phyloP scores from a whole-genome alignment of 768 basidiomycete species.

The Podaxis sp. region DNA sequence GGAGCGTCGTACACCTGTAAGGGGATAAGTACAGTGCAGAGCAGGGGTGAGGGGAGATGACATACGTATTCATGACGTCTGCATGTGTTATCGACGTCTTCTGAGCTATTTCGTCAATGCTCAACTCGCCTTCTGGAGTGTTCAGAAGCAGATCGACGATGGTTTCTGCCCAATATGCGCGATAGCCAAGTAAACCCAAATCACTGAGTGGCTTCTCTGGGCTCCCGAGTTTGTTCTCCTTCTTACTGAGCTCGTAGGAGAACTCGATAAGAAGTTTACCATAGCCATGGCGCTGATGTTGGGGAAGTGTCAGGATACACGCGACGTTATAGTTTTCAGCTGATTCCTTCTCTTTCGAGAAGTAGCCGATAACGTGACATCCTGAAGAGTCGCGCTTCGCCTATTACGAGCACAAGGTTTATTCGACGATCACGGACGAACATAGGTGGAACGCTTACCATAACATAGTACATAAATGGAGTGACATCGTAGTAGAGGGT shows the following conservation, averaged over 20 bases:
- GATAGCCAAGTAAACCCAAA: slow-evolving; percentile 87
- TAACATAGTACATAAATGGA: slow-evolving; percentile 99
- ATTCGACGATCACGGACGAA: slow-evolving; percentile 5
- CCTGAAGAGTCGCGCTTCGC: slow-evolving; percentile 84
- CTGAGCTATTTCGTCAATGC: slow-evolving; percentile 96
- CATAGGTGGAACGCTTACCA: slow-evolving; percentile 53
- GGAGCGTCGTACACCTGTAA: slow-evolving; percentile 86
- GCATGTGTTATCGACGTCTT: slow-evolving; percentile 92
- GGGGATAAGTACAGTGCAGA: slow-evolving; percentile 11
- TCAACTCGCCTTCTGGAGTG: slow-evolving; percentile 74
- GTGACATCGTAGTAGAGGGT: slow-evolving; percentile 99
- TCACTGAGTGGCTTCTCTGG: slow-evolving; percentile 98
- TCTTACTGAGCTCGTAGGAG: slow-evolving; percentile 96
- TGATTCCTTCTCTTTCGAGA: slow-evolving; percentile 98
- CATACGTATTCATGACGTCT: slow-evolving; percentile 98
- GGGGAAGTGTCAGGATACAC: slow-evolving; percentile 97
- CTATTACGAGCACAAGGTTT: slow-evolving; percentile 33
- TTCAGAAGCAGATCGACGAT: slow-evolving; percentile 87
- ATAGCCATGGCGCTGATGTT: slow-evolving; percentile 95
- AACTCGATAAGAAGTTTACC: slow-evolving; percentile 97
- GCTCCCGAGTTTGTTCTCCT: slow-evolving; percentile 92
- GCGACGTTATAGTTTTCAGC: slow-evolving; percentile 99
- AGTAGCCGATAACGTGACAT: slow-evolving; percentile 95
- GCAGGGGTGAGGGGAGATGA: slow-evolving; percentile 20
- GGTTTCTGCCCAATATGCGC: slow-evolving; percentile 96